phyloP scores from a whole-genome alignment of 306 rosid genomes.

The Cercis canadensis region DNA sequence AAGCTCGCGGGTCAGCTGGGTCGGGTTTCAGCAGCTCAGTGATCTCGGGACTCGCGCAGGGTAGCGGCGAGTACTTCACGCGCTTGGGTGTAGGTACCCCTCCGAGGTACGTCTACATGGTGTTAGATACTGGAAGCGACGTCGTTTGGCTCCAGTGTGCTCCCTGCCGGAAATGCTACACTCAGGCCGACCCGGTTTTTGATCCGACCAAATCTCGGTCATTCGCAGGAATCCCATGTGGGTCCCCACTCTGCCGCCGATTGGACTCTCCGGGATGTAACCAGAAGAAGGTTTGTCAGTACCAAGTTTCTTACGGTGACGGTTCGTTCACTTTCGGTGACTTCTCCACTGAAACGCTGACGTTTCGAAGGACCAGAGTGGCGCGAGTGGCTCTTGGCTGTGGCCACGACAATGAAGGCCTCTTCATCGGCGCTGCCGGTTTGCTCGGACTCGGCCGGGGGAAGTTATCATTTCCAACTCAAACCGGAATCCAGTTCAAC shows the following conservation, averaged over 20 bases:
- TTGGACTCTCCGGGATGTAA: constrained; percentile 74
- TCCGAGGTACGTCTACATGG: constrained; percentile 76
- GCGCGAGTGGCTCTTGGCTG: constrained; percentile 79
- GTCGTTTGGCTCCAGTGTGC: constrained; percentile 92
- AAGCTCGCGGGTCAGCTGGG: constrained; percentile 9
- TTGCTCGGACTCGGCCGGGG: constrained; percentile 90
- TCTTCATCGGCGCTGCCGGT: constrained; percentile 95
- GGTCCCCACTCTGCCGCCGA: constrained; percentile 68
- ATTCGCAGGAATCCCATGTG: constrained; percentile 62
- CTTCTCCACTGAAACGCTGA: constrained; percentile 86
- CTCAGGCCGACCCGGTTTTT: constrained; percentile 79
- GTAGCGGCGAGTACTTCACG: constrained; percentile 97
- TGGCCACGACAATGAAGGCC: constrained; percentile 87
- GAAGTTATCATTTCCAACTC: constrained; percentile 71
- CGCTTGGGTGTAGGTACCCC: constrained; percentile 91
- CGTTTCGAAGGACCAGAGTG: constrained; percentile 69
- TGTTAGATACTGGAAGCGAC: constrained; percentile 91
- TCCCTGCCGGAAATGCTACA: constrained; percentile 80
- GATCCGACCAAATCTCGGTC: constrained; percentile 68
- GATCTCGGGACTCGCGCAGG: constrained; percentile 79
- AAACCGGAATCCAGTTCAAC: constrained; percentile 70
- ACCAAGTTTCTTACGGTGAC: constrained; percentile 92
- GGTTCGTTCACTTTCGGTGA: constrained; percentile 85
- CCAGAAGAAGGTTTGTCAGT: constrained; percentile 55
- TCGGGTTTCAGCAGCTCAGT: constrained; percentile 79